A percentile compares a stretch with the other conserved stretches of the same genome.
These are phyloP conservation scores for Claviceps citrina DNA, from an alignment of 2,329 filamentous ascomycete genomes.

Conservation along the genomic window DNA sequence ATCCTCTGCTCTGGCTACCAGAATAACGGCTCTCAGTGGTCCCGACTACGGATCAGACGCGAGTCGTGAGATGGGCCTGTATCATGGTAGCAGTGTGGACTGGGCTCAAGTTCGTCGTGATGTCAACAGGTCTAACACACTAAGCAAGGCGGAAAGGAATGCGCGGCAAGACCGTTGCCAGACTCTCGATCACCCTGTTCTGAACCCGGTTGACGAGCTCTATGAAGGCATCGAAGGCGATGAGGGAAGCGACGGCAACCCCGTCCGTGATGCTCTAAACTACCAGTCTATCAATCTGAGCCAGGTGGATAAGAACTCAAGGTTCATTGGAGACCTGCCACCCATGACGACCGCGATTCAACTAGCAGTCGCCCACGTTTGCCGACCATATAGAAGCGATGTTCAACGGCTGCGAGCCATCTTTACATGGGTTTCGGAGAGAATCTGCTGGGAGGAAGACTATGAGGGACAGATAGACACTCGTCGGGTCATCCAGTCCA, in stretches of 20 bases:
- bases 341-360: conserved; percentile 67
- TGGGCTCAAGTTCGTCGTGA: conserved; percentile 98
- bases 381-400: conserved; percentile 84
- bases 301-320: conserved; percentile 88
- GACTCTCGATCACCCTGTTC: conserved; percentile 80
- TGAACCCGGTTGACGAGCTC: conserved; percentile 81
- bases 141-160: conserved; percentile 72
- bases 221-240: conserved; percentile 77
- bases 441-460: conserved; percentile 89
- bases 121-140: conserved; percentile 84
- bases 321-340: conserved; percentile 74
- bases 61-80: conserved; percentile 56
- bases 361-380: conserved; percentile 81
- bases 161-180: conserved; percentile 82
- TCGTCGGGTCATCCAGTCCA: conserved; percentile 66
- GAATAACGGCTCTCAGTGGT: conserved; percentile 20
- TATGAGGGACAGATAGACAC: conserved; percentile 76
- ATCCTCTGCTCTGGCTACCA: conserved; percentile 31
- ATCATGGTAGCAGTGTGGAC: conserved; percentile 45
- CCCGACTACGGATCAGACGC: conserved; percentile 30
- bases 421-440: conserved; percentile 95
- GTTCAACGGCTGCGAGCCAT: conserved; percentile 86
- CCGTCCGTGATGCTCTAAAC: conserved; percentile 68
- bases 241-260: conserved; percentile 70
- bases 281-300: conserved; percentile 66